Conservation (phyloP, 129 eudicot genomes). For the Artemisia annua region DNA sequence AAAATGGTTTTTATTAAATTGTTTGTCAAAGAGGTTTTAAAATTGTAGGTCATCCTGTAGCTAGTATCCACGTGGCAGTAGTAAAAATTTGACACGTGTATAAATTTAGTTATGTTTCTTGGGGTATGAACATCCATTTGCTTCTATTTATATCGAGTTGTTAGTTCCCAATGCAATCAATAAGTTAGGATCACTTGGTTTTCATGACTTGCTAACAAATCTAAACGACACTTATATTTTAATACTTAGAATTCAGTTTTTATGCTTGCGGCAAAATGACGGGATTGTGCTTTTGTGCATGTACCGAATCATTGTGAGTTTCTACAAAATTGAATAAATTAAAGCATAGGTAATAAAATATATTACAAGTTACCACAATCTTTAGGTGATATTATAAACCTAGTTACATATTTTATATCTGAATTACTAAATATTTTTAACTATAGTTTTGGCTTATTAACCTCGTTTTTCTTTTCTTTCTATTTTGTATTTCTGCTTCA, state of each 20-base stretch:
- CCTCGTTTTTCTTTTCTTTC: background rate
- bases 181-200: background rate
- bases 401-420: too few relatives aligned
- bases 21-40: background rate
- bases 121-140: conserved; percentile 5
- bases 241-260: background rate
- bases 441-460: background rate
- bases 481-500: too few relatives aligned
- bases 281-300: too few relatives aligned
- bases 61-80: conserved; percentile 7
- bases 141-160: conserved; percentile 24
- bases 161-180: conserved; percentile 27
- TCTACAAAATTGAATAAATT: too few relatives aligned
- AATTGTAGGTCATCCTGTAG: too few relatives aligned
- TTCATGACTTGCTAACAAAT: conserved; percentile 10
- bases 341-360: too few relatives aligned
- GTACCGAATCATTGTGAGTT: too few relatives aligned
- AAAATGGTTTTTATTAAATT: background rate
- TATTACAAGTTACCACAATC: too few relatives aligned
- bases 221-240: background rate
- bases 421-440: background rate
- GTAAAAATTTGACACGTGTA: conserved; percentile 8
- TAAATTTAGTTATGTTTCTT: background rate
- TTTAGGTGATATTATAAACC: too few relatives aligned
- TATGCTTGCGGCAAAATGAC: background rate